Conservation (phyloP, 805 yeast genomes). For the Candida glaebosa region DNA sequence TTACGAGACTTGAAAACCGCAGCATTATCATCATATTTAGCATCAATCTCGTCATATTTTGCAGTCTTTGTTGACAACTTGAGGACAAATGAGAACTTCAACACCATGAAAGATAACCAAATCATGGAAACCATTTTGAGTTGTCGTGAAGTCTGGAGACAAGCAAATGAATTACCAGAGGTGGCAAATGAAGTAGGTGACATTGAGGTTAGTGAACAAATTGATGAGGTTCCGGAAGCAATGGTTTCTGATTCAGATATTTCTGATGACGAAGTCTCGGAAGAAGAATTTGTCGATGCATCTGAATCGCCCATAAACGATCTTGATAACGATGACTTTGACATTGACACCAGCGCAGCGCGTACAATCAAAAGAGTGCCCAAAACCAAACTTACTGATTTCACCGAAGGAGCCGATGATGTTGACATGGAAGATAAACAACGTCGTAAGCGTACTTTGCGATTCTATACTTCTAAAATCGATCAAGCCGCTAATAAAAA, state of each 20-base stretch:
- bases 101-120: constrained; percentile 75
- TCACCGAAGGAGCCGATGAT: constrained; percentile 67
- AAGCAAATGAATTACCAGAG: constrained; percentile 56
- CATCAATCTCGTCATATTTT: constrained; percentile 74
- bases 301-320: constrained; percentile 9
- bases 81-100: constrained; percentile 49
- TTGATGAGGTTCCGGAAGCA: constrained; percentile 13
- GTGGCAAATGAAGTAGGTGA: constrained; percentile 2
- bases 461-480: constrained; percentile 96
- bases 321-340: constrained; percentile 28
- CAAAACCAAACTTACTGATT: constrained; percentile 37
- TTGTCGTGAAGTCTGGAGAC: constrained; percentile 86
- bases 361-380: constrained; percentile 46
- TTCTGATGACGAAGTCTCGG: constrained; percentile 15
- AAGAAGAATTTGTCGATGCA: constrained; percentile 18
- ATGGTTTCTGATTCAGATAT: constrained; percentile 5
- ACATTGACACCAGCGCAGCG: constrained; percentile 49
- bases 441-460: constrained; percentile 72
- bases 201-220: constrained; percentile 12
- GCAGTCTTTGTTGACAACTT: constrained; percentile 64
- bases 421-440: constrained; percentile 85
- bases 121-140: constrained; percentile 84
- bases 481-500: constrained; percentile 75
- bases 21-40: constrained; percentile 77
- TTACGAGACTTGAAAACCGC: constrained; percentile 50